phyloP scores from a whole-genome alignment of 2,329 filamentous ascomycete genomes.

The Apiospora kogelbergensis region DNA sequence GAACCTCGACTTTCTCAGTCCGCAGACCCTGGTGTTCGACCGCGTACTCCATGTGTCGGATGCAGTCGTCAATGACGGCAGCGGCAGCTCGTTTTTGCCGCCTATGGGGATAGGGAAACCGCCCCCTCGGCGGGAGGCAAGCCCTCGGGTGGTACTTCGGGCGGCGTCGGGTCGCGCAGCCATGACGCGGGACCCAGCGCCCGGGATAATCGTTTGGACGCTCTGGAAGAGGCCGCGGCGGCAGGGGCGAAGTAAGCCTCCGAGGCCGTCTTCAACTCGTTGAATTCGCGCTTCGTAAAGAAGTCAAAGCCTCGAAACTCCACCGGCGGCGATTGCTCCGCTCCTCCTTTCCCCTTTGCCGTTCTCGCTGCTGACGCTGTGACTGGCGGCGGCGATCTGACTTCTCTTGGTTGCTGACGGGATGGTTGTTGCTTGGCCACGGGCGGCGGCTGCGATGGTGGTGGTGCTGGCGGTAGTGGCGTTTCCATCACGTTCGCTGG shows the following conservation, averaged over 20 bases:
- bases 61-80: constrained; percentile 14
- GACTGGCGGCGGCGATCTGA: constrained; percentile 9
- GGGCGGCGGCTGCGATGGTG: neutral
- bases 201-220: constrained; percentile 14
- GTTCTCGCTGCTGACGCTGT: neutral
- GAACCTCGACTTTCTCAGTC: constrained; percentile 33
- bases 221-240: neutral
- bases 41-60: constrained; percentile 11
- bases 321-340: constrained; percentile 16
- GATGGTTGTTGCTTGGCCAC: neutral
- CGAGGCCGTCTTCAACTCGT: constrained; percentile 27
- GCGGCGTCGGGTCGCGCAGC: constrained; percentile 31
- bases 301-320: constrained; percentile 33
- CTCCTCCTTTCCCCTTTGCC: neutral
- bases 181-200: constrained; percentile 24
- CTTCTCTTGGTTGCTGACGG: neutral
- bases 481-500: neutral
- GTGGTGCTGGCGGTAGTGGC: neutral
- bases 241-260: constrained; percentile 25
- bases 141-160: constrained; percentile 13
- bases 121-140: constrained; percentile 8
- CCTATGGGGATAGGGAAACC: constrained; percentile 14
- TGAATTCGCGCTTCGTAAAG: constrained; percentile 31
- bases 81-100: constrained; percentile 13
- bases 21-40: constrained; percentile 20